Evolutionary conservation across 768 basidiomycete species (phyloP), one percentile per base, ranked within the genome.

Genomic region (Infundibulicybe gibba): DNA sequence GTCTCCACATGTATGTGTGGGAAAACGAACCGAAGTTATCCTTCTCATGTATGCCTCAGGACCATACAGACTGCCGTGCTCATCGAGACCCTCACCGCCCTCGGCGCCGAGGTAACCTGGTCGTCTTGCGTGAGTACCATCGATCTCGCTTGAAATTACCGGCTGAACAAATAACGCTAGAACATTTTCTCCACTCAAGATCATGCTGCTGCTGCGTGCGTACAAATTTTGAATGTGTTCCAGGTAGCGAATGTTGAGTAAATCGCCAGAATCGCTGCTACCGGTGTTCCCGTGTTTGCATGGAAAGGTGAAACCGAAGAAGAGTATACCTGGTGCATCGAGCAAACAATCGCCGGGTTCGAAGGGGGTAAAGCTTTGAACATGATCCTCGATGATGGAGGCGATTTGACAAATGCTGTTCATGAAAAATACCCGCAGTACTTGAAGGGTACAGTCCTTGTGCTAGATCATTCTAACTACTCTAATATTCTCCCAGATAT

Each of bases 251-350:
- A 38, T 31, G 52, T 32, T 44, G 17, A 41, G 17, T n/a, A 38
- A 20, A 32, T 49, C 10, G 47, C 16, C 58, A 92, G 90, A 55
- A 97, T 97, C 54, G 95, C 95, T 54, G 95, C 94, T 14, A 98
- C 97, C 49, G 95, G 95, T 56, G 90, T 98, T 47, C 97, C 97
- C 55, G 97, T 98, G 60, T 99, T 84, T 62, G 97, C 97, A 35
- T 99, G 97, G 97, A 99, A 99, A 76, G 97, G 97, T 47, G 97
- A 99, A 77, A 94, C 94, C 40, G 97, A 98, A 64, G 97, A 97
- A 69, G 97, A 99, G 66, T 98, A 97, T 72, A 62, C 70, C 54
- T 99, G 97, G 97, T 98, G 94, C 67, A 92, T 99, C 57, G 93
- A 98, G 62, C 97, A 99, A 72, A 90, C 91, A 40, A 67, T 99